A percentile compares a stretch with the other conserved stretches of the same genome.
phyloP scores from a whole-genome alignment of 1,284 basidiomycete species.

The Puccinia coronata region DNA sequence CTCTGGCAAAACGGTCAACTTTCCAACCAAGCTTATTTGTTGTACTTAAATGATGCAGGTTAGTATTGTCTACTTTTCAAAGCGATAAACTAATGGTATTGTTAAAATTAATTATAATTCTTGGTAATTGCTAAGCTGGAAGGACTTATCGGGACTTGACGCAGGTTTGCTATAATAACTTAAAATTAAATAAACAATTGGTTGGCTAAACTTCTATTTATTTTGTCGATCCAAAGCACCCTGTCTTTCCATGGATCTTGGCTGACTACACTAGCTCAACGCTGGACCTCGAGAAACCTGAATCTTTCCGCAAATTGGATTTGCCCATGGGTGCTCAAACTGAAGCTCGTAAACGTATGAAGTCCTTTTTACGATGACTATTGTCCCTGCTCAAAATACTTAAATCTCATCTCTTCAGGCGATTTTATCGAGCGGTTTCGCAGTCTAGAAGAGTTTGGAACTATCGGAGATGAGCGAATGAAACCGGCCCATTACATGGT shows the following conservation, averaged over 20 bases:
- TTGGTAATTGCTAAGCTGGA: conserved; percentile 21
- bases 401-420: conserved; percentile 30
- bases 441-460: conserved; percentile 73
- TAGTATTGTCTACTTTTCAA: neutral
- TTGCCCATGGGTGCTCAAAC: conserved; percentile 92
- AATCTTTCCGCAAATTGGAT: conserved; percentile 75
- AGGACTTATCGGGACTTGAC: conserved; percentile 45
- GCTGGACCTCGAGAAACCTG: conserved; percentile 70
- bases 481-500: conserved; percentile 9
- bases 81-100: neutral
- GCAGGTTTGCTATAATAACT: conserved; percentile 38
- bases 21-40: conserved; percentile 45
- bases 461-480: conserved; percentile 72
- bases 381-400: neutral
- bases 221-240: conserved; percentile 61
- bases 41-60: conserved; percentile 48
- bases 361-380: neutral
- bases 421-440: conserved; percentile 67
- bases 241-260: conserved; percentile 87
- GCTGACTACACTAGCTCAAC: conserved; percentile 76
- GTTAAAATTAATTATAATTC: neutral
- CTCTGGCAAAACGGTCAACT: conserved; percentile 42
- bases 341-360: conserved; percentile 62
- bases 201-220: conserved; percentile 11
- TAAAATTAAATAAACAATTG: conserved; percentile 69